Evolutionary conservation across 371 early-diverging fungal genomes (phyloP).

Genomic region (Capillidium heterosporum): DNA sequence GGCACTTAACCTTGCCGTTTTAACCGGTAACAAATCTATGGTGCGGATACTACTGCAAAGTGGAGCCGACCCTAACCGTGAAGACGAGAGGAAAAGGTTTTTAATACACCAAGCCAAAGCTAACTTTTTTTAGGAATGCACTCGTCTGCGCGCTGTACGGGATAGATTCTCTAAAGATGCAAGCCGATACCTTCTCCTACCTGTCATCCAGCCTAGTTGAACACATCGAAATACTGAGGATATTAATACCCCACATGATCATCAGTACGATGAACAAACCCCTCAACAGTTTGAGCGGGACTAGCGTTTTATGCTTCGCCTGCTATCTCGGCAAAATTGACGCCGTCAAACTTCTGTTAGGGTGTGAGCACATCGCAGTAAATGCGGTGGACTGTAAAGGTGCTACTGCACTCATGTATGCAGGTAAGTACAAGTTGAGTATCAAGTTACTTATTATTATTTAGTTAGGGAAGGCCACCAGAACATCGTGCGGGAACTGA

Average conservation of each 20-base stretch:
- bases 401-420: constrained; percentile 63
- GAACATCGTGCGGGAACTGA: constrained; percentile 30
- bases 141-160: constrained; percentile 35
- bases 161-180: constrained; percentile 32
- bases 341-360: constrained; percentile 33
- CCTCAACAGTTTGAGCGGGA: constrained; percentile 43
- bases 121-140: constrained; percentile 22
- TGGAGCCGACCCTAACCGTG: constrained; percentile 36
- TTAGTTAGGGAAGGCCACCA: constrained; percentile 48
- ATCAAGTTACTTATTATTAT: not conserved
- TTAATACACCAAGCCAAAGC: not conserved
- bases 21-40: constrained; percentile 40
- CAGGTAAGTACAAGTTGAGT: constrained; percentile 21
- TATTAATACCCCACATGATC: constrained; percentile 29
- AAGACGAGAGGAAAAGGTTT: constrained; percentile 45
- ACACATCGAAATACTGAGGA: constrained; percentile 34
- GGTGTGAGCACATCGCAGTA: constrained; percentile 41
- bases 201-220: constrained; percentile 30
- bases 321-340: constrained; percentile 49
- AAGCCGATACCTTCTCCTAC: constrained; percentile 31
- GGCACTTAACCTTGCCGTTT: constrained; percentile 43
- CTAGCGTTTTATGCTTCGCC: constrained; percentile 53
- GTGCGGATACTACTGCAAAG: constrained; percentile 29
- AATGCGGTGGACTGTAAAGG: constrained; percentile 48
- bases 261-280: constrained; percentile 36